phyloP scores from a whole-genome alignment of 2,329 filamentous ascomycete species.

The Arachnomyces sp. region DNA sequence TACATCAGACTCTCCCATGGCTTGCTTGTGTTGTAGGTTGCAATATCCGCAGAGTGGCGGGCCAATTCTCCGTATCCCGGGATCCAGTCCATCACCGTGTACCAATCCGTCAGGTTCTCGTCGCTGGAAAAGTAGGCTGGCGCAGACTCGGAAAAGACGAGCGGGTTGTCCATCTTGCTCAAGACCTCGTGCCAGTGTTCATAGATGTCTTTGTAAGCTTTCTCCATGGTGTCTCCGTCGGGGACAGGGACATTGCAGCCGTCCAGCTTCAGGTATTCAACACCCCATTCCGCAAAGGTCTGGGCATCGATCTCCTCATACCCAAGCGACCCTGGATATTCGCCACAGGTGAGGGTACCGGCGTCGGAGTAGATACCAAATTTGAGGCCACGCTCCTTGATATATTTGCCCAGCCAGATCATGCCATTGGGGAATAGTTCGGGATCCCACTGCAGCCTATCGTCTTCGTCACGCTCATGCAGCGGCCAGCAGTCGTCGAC shows the following conservation, averaged over 20 bases:
- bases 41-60: conserved; percentile 38
- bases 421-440: conserved; percentile 38
- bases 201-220: conserved; percentile 28
- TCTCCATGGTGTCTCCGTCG: conserved; percentile 13
- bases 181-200: conserved; percentile 39
- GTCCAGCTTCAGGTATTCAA: conserved; percentile 46
- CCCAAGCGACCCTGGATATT: conserved; percentile 35
- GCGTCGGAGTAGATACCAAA: conserved; percentile 43
- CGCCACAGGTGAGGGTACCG: conserved; percentile 38
- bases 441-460: conserved; percentile 36
- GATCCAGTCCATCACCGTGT: conserved; percentile 40
- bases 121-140: conserved; percentile 38
- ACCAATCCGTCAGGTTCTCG: conserved; percentile 38
- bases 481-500: conserved; percentile 43
- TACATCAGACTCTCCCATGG: conserved; percentile 15
- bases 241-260: conserved; percentile 31
- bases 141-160: conserved; percentile 41
- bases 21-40: conserved; percentile 35
- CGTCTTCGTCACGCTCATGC: conserved; percentile 26
- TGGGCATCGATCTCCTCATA: conserved; percentile 37
- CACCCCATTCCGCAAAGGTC: conserved; percentile 31
- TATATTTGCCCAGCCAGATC: conserved; percentile 33
- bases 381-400: conserved; percentile 34
- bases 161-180: conserved; percentile 25
- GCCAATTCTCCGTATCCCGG: conserved; percentile 37